These are phyloP conservation scores for Nelumbo lutea DNA, from an alignment of 164 flowering plant genomes.

Conservation along the genomic window DNA sequence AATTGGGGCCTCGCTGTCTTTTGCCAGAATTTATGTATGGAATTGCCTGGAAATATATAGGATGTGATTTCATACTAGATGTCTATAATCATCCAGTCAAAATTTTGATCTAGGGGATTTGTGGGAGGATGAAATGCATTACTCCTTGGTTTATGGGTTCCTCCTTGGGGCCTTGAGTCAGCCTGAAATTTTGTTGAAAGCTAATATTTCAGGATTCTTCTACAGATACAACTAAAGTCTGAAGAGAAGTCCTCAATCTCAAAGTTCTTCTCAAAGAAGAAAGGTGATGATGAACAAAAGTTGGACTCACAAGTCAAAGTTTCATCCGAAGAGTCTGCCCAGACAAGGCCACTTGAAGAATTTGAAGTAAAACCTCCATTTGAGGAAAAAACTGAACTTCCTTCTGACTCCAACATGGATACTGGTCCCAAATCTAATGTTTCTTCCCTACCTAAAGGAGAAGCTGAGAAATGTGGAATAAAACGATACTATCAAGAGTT, in stretches of 20 bases:
- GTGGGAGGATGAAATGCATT: background rate
- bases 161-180: background rate
- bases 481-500: conserved; percentile 41
- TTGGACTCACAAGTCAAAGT: conserved; percentile 12
- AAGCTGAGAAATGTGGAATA: conserved; percentile 14
- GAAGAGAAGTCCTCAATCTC: conserved; percentile 49
- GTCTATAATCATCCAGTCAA: background rate
- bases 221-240: conserved; percentile 50
- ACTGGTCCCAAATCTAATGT: conserved; percentile 12
- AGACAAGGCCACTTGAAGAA: conserved; percentile 3
- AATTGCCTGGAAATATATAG: background rate
- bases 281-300: conserved; percentile 19
- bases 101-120: background rate
- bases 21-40: background rate
- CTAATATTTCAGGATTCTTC: background rate
- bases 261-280: conserved; percentile 54
- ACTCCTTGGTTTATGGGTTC: background rate
- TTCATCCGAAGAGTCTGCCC: conserved; percentile 14
- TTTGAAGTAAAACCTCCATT: conserved; percentile 31
- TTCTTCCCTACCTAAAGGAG: conserved; percentile 5
- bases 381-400: conserved; percentile 9
- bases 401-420: conserved; percentile 9
- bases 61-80: background rate
- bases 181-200: background rate
- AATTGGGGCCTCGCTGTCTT: too few relatives aligned